phyloP scores from a whole-genome alignment of 352 stramenopile genomes.

The Saprolegnia parasitica region DNA sequence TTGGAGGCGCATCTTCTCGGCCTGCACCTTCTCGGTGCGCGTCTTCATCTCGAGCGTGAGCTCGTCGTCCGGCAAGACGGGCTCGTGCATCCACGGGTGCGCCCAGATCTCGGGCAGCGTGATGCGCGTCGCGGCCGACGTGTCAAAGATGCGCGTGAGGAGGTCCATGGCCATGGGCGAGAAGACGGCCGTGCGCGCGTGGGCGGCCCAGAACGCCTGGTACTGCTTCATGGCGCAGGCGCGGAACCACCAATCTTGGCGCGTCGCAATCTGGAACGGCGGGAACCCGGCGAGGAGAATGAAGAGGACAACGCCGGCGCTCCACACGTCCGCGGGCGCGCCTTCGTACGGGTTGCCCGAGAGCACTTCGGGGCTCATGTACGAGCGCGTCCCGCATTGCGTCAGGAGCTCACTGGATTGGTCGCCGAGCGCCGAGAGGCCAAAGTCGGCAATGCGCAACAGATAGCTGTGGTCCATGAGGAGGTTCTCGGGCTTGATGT shows the following conservation, averaged over 20 bases:
- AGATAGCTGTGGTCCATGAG: constrained; percentile 77
- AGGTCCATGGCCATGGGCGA: constrained; percentile 66
- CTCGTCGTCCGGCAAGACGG: constrained; percentile 12
- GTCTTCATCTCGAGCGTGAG: constrained; percentile 21
- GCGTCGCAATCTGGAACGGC: constrained; percentile 85
- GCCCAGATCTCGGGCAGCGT: constrained; percentile 66
- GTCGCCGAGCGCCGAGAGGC: constrained; percentile 84
- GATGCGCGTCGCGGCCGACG: constrained; percentile 66
- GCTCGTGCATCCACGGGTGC: constrained; percentile 28
- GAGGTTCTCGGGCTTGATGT: constrained; percentile 94
- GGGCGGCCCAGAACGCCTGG: constrained; percentile 73
- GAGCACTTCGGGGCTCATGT: constrained; percentile 92
- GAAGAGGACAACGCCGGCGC: constrained; percentile 88
- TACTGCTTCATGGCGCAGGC: constrained; percentile 65
- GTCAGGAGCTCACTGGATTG: constrained; percentile 76
- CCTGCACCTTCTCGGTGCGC: constrained; percentile 24
- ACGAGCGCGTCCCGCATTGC: constrained; percentile 87
- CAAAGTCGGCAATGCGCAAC: constrained; percentile 95
- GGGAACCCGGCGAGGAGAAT: constrained; percentile 91
- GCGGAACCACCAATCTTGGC: constrained; percentile 89
- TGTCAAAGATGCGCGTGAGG: constrained; percentile 64
- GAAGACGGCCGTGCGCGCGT: constrained; percentile 65
- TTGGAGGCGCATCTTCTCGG: constrained; percentile 22
- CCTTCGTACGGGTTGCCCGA: constrained; percentile 79
- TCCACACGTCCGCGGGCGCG: constrained; percentile 87